Evolutionary conservation across 192 early-diverging fungal species (phyloP), one percentile per base, ranked within the genome.

Genomic region (Backusella luteola): DNA sequence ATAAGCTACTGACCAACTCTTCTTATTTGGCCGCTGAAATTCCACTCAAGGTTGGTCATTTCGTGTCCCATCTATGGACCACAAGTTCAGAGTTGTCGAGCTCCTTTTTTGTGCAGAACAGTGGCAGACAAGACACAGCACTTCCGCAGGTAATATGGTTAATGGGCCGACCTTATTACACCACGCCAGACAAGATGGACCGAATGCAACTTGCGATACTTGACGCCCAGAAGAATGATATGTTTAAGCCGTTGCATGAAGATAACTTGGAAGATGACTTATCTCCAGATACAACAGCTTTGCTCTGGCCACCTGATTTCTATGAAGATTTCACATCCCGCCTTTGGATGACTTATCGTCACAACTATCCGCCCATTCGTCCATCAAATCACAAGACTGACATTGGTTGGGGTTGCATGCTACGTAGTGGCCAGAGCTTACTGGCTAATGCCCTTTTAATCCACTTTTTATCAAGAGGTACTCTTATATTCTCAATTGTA

Each of bases 341-440:
- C n/a, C 85, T 94, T 23, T 98, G 98, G 97, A 91, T 95, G 80
- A 98, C 97, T 2, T 99, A 99, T 80, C 87, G 98, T 71, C 89
- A 93, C 73, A 88, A 89, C 42, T 99, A 94, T 83, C 90, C 94
- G 11, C 90, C 93, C 3, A 96, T 99, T 74, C 80, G 87, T 70
- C 85, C 93, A 8, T 91, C 91, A 23, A 81, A 79, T 46, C 95
- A 91, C 74, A 97, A 94, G 21, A 91, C 90, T 9, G 98, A 99
- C 79, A 87, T 90, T 63, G 95, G 95, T 5, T 96, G 96, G 96
- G 98, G 98, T 0, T 99, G 98, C 84, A 99, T 99, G 98, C 81
- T 99, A 69, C 82, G 98, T 29, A 94, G 93, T 52, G 96, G 97
- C 0, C 98, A 99, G 84, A 95, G 94, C 81, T 83, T 99, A 38